Conservation (phyloP, 345 rosid genomes). For the Salix koriyanagi region DNA sequence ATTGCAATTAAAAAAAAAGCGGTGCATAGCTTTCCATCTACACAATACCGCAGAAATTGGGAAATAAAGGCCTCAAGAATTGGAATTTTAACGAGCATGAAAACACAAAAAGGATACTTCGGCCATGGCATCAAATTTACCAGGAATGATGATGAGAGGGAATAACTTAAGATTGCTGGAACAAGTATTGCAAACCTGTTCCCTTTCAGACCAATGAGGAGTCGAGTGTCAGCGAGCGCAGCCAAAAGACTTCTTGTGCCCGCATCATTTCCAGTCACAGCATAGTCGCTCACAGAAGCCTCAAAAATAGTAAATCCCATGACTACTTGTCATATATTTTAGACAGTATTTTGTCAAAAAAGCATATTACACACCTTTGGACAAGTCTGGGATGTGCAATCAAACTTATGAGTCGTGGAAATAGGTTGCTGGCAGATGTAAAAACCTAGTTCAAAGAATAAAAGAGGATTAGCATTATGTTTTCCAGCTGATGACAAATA, state of each 20-base stretch:
- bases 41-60: constrained; percentile 63
- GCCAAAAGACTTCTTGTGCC: constrained; percentile 90
- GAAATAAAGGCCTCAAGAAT: constrained; percentile 15
- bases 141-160: not conserved
- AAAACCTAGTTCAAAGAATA: constrained; percentile 42
- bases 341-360: not conserved
- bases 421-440: constrained; percentile 62
- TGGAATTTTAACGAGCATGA: not conserved
- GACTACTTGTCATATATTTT: not conserved
- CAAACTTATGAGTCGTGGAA: constrained; percentile 61
- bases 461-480: constrained; percentile 1
- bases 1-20: constrained; percentile 61
- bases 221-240: constrained; percentile 81
- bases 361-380: constrained; percentile 57
- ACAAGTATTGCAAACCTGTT: constrained; percentile 52
- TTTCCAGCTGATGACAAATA: not conserved
- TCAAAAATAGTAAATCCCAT: constrained; percentile 25
- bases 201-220: constrained; percentile 84
- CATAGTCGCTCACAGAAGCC: constrained; percentile 97
- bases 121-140: not conserved
- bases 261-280: constrained; percentile 80
- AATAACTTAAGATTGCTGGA: not conserved
- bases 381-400: constrained; percentile 58
- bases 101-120: not conserved
- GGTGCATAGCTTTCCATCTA: constrained; percentile 96